Evolutionary conservation across 2,329 filamentous ascomycete genomes (phyloP), one percentile per base, ranked within the genome.

Genomic region (Trichoderma oligosporum): DNA sequence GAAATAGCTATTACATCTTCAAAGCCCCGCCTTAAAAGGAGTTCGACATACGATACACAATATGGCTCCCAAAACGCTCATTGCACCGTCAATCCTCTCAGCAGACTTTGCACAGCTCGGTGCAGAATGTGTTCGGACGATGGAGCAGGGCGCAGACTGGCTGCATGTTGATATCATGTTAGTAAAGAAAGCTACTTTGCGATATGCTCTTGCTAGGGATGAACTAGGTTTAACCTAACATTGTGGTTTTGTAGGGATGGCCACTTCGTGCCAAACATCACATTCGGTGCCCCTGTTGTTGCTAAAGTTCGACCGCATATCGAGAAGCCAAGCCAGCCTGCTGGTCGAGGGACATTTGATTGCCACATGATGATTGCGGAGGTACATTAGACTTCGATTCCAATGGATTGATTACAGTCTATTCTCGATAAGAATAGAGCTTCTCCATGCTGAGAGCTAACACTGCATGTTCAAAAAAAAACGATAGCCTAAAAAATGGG

Each of bases 361-460:
- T 99, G 94, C 81, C 94, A 99, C 76, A 97, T 99, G 94, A 99
- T 99, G 94, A 96, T 99, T 70, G 86, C 91, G 67, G 93, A 99
- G 87, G 90, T 93, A 80, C 65, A 27, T 25, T 9, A 16, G 16
- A 41, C 22, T 6, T 18, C 16, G 2, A 5, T 11, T 11, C 11
- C 18, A n/a, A n/a, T n/a, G 6, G 16, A 25, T 25, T 35, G 5
- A 33, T 9, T 20, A 12, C 4, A 27, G 6, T 22, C 49, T 31
- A 42, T 33, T 27, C 5, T 11, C 18, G 7, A 22, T 4, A 49
- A 18, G n/a, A 29, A 31, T 16, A 18, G 2, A 25, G 2, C n/a
- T 24, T 35, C 12, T 25, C 12, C 29, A 11, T 9, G 7, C 24
- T 35, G 2, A 7, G 11, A 33, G 42, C 52, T 56, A 38, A 56